Conservation (phyloP, 2,329 filamentous ascomycete genomes). For the Leptographium flavum region DNA sequence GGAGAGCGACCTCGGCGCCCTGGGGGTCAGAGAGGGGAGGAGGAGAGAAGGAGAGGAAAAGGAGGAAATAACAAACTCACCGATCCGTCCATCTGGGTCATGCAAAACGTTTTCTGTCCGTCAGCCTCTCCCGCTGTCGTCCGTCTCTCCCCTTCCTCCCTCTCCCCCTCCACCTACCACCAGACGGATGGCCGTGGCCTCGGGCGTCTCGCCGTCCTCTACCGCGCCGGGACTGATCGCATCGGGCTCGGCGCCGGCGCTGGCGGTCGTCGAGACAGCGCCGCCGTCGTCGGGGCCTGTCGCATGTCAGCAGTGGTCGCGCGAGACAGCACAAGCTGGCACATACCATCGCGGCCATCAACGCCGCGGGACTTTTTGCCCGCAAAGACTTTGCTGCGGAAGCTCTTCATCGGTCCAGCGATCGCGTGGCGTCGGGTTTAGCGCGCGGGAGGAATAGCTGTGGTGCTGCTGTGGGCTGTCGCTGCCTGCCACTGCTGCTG, state of each 20-base stretch:
- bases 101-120: slow-evolving; percentile 6
- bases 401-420: slow-evolving; percentile 7
- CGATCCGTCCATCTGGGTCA: slow-evolving; percentile 5
- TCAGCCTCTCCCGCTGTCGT: neutral
- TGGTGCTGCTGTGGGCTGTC: too few relatives aligned
- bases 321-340: neutral
- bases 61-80: neutral
- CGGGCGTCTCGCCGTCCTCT: slow-evolving; percentile 6
- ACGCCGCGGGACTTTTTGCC: too few relatives aligned
- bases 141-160: neutral
- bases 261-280: neutral
- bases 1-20: slow-evolving; percentile 82
- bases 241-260: neutral
- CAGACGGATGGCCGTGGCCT: slow-evolving; percentile 6
- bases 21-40: slow-evolving; percentile 18
- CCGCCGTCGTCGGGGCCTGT: neutral
- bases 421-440: neutral
- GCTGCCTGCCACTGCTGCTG: too few relatives aligned
- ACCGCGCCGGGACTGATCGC: neutral
- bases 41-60: neutral
- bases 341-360: slow-evolving; percentile 4
- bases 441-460: too few relatives aligned
- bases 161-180: slow-evolving; percentile 5
- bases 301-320: too few relatives aligned
- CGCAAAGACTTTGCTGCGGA: slow-evolving; percentile 8